Conservation (phyloP, 1,284 basidiomycete species). For the Stereum hirsutum region DNA sequence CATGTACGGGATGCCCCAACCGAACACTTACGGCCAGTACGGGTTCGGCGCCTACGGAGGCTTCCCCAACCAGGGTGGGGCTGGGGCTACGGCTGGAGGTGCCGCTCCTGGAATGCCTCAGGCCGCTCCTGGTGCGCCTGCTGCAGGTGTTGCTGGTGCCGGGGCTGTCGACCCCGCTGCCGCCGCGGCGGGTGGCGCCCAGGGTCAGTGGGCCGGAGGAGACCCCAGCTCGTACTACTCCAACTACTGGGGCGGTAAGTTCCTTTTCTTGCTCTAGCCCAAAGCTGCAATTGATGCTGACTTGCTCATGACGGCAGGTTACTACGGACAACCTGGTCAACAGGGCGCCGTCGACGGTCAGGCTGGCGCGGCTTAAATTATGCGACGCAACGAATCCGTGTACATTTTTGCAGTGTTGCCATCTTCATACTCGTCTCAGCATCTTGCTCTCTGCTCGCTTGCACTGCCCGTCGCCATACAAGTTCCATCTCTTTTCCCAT, state of each 20-base stretch:
- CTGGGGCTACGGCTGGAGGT: conserved; percentile 51
- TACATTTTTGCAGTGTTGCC: neutral
- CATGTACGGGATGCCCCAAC: conserved; percentile 83
- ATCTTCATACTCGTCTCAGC: neutral
- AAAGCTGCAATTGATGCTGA: neutral
- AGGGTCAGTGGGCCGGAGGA: conserved; percentile 58
- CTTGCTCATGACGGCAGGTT: conserved; percentile 34
- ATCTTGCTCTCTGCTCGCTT: neutral
- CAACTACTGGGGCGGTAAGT: conserved; percentile 60
- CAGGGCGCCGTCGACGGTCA: conserved; percentile 47
- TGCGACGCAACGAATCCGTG: neutral
- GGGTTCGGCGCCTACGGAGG: conserved; percentile 66
- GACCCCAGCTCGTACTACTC: conserved; percentile 73
- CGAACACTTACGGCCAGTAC: conserved; percentile 71
- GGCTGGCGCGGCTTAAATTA: conserved; percentile 12
- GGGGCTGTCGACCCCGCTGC: conserved; percentile 35
- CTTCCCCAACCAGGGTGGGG: conserved; percentile 37
- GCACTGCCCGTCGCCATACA: neutral
- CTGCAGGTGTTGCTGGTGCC: conserved; percentile 43
- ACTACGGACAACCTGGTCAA: conserved; percentile 65
- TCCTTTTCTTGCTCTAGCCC: neutral
- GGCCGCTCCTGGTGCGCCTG: conserved; percentile 33
- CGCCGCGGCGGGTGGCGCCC: conserved; percentile 43
- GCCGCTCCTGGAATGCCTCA: conserved; percentile 64
- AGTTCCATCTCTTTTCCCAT: neutral